Base-by-base conservation (phyloP, 805 yeast species). In the Myxozyma monticola region DNA sequence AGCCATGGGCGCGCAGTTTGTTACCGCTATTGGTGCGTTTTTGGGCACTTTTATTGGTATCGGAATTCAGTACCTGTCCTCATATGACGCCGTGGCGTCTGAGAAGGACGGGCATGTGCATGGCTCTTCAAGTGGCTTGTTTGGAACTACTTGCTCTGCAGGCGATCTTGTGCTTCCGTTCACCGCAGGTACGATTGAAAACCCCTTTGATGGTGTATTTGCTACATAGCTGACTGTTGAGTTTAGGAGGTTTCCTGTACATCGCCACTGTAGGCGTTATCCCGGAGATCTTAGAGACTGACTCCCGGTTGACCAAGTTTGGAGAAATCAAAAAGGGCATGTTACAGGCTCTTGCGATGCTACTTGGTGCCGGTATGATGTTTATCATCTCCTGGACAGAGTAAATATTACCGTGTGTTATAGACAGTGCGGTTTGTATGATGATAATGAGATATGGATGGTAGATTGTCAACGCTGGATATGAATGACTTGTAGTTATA, bases 251-350 rank as follows among this genome's bases (percentile, higher is more conserved):
- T 5, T 81, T 85, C 62, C 64, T 85, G 21, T 85, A 85, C 63
- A 82, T 85, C 54, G 87, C 86, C 6, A 76, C 84, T 0, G 83
- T 83, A 20, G 84, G 86, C 38, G 84, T 85, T n/a, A 78, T 85
- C 33, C 91, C 93, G 1, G 88, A 84, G 61, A 65, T 85, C 20
- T 66, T 85, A 38, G 82, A 77, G 60, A 57, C 76, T 2, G 66
- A 65, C 5, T 65, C 47, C 6, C 43, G 48, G 37, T 37, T 68
- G 15, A 59, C 74, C 10, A 72, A 74, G 57, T 44, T 51, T 6
- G 64, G 68, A 28, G 83, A 76, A 54, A 34, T 72, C 5, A 43
- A 58, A 28, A 73, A 68, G 38, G 77, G 76, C 34, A 3, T 72
- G 2, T 62, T 65, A 2, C 88, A 84, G 63, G 56, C 81, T 34